phyloP scores from a whole-genome alignment of 768 basidiomycete species.

The Podaxis sp. region DNA sequence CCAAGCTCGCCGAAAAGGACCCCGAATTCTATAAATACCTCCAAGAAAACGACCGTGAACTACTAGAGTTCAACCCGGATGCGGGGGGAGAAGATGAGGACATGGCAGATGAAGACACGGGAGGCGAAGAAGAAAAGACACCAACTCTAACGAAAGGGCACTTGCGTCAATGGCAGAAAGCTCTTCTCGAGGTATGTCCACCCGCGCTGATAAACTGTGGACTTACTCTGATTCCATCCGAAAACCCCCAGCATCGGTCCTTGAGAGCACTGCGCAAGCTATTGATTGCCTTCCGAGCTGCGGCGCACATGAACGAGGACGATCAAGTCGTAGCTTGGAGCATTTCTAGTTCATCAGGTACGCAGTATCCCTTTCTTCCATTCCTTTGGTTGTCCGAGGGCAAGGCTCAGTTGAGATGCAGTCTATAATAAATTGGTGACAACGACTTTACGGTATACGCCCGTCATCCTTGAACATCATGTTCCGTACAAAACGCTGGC shows the following conservation, averaged over 20 bases:
- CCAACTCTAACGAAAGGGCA: constrained; percentile 68
- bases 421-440: constrained; percentile 94
- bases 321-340: constrained; percentile 77
- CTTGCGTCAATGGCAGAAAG: constrained; percentile 84
- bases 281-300: constrained; percentile 88
- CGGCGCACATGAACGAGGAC: constrained; percentile 87
- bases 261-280: constrained; percentile 80
- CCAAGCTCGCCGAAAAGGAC: constrained; percentile 90
- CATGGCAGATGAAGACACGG: constrained; percentile 44
- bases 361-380: constrained; percentile 18
- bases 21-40: constrained; percentile 99
- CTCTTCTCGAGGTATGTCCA: constrained; percentile 69
- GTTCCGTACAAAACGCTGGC: constrained; percentile 80
- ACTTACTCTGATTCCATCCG: neutral
- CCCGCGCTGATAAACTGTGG: neutral
- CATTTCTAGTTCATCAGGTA: constrained; percentile 80
- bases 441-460: constrained; percentile 87
- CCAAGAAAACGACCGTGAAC: constrained; percentile 89
- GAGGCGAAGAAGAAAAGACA: constrained; percentile 46
- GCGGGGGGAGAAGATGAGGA: constrained; percentile 37
- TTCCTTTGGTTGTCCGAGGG: neutral
- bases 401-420: constrained; percentile 27
- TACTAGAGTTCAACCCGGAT: constrained; percentile 74
- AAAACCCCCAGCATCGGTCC: constrained; percentile 66
- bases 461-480: constrained; percentile 84